A percentile compares a stretch with the other conserved stretches of the same genome.
Evolutionary conservation across 2,329 filamentous ascomycete species (phyloP).

Genomic region (Acrodontium crateriforme): DNA sequence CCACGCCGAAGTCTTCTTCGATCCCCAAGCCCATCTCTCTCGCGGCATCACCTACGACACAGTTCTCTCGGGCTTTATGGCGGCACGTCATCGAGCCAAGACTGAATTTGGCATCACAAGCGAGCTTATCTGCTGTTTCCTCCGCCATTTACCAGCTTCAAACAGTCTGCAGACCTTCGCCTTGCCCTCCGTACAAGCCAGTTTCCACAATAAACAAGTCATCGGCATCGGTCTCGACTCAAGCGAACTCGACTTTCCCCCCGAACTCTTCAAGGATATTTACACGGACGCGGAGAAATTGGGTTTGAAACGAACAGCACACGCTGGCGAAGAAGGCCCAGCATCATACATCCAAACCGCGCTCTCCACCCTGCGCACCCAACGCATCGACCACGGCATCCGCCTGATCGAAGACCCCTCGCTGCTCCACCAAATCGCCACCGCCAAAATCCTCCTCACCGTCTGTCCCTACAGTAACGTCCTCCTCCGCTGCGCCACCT

Average conservation of each 20-base stretch:
- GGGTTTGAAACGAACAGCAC: conserved; percentile 52
- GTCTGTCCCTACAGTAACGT: conserved; percentile 66
- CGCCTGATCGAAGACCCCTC: conserved; percentile 45
- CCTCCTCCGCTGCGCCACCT: conserved; percentile 40
- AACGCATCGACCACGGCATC: conserved; percentile 64
- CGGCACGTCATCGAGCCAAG: conserved; percentile 47
- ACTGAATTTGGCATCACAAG: conserved; percentile 50
- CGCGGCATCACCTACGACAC: conserved; percentile 50
- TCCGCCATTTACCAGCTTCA: conserved; percentile 52
- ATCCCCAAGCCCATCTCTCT: conserved; percentile 58
- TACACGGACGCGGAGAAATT: conserved; percentile 41
- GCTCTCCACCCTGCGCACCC: conserved; percentile 45
- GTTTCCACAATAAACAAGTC: conserved; percentile 39
- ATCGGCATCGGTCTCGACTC: conserved; percentile 55
- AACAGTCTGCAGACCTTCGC: conserved; percentile 39
- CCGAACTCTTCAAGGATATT: conserved; percentile 45
- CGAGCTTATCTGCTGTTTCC: conserved; percentile 56
- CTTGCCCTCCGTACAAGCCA: conserved; percentile 27
- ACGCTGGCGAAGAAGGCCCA: conserved; percentile 64
- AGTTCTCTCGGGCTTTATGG: conserved; percentile 49
- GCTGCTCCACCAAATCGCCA: conserved; percentile 45
- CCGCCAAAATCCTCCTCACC: conserved; percentile 47
- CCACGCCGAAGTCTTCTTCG: conserved; percentile 70
- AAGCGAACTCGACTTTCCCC: conserved; percentile 34
- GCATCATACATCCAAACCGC: conserved; percentile 50